Evolutionary conservation across 352 stramenopile species (phyloP).

Genomic region (Pythium monospermum): DNA sequence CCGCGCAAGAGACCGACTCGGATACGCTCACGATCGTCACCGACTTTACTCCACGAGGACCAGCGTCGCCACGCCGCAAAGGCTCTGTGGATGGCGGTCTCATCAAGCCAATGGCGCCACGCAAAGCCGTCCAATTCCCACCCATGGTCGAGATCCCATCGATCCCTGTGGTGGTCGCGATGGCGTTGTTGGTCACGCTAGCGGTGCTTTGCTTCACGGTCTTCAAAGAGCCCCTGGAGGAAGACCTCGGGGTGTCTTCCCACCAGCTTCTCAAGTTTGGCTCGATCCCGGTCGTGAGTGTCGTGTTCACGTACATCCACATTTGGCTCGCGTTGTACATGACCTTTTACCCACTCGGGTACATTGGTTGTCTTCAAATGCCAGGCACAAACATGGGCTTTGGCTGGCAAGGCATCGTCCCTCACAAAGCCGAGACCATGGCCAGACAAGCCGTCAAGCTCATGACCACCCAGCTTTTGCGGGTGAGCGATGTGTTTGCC

Average conservation of each 20-base stretch:
- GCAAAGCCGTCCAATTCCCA: constrained; percentile 57
- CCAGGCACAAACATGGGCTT: constrained; percentile 87
- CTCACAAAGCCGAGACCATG: constrained; percentile 96
- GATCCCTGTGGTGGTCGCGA: constrained; percentile 40
- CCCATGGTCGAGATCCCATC: constrained; percentile 76
- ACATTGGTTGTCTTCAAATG: constrained; percentile 87
- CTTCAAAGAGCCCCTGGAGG: constrained; percentile 43
- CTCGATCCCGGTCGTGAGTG: constrained; percentile 81
- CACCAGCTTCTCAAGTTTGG: constrained; percentile 74
- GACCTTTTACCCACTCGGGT: constrained; percentile 97
- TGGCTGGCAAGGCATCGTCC: constrained; percentile 97
- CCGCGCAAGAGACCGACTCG: constrained; percentile 33
- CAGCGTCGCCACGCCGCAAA: constrained; percentile 18
- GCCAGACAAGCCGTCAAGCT: constrained; percentile 88
- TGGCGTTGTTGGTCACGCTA: constrained; percentile 43
- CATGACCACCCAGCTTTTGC: constrained; percentile 92
- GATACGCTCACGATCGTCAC: constrained; percentile 51
- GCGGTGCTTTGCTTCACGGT: constrained; percentile 73
- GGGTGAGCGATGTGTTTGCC: constrained; percentile 90
- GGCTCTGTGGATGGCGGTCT: constrained; percentile 8
- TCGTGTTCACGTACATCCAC: constrained; percentile 92
- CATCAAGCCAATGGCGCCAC: constrained; percentile 7
- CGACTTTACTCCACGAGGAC: constrained; percentile 47
- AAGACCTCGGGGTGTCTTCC: constrained; percentile 54
- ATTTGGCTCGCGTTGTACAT: constrained; percentile 96